phyloP scores from a whole-genome alignment of 2,329 filamentous ascomycete genomes.

The Coniochaeta ligniaria region DNA sequence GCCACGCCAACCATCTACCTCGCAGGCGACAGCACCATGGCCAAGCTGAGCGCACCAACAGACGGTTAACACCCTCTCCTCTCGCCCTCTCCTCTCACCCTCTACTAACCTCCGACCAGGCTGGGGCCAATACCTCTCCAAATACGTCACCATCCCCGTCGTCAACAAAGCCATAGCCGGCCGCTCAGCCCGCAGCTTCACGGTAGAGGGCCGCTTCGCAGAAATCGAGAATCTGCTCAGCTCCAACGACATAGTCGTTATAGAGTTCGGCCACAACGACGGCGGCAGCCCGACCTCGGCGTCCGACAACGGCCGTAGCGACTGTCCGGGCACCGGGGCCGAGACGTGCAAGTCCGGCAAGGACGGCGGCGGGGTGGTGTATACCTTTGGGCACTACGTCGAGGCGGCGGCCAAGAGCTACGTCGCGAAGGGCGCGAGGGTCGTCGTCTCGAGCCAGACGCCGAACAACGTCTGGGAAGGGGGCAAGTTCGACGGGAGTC shows the following conservation, averaged over 20 bases:
- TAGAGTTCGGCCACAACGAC: conserved; percentile 68
- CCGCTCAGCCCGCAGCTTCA: conserved; percentile 55
- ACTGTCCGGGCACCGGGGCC: conserved; percentile 43
- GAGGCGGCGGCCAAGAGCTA: conserved; percentile 21
- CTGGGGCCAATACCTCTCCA: conserved; percentile 53
- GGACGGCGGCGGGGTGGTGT: conserved; percentile 8
- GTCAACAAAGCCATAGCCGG: conserved; percentile 55
- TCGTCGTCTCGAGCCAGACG: conserved; percentile 51
- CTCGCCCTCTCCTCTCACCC: background rate
- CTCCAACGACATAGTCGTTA: conserved; percentile 55
- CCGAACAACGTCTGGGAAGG: conserved; percentile 57
- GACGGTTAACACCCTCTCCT: background rate
- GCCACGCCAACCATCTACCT: conserved; percentile 35
- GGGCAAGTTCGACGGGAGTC: conserved; percentile 36
- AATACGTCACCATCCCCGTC: conserved; percentile 30
- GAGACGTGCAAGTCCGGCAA: conserved; percentile 36
- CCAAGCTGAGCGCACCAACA: conserved; percentile 24
- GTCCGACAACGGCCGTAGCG: conserved; percentile 52
- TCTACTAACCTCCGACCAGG: conserved; percentile 7
- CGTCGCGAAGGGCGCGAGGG: conserved; percentile 48
- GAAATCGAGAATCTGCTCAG: conserved; percentile 41
- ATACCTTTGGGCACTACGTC: conserved; percentile 23
- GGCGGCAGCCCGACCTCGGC: conserved; percentile 42
- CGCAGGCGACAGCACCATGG: conserved; percentile 51
- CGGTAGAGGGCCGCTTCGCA: conserved; percentile 52